Percentiles rank a stretch among this genome's conserved stretches.
Evolutionary conservation across 495 filamentous ascomycete genomes (phyloP).

Genomic region (Parmelia sp.): DNA sequence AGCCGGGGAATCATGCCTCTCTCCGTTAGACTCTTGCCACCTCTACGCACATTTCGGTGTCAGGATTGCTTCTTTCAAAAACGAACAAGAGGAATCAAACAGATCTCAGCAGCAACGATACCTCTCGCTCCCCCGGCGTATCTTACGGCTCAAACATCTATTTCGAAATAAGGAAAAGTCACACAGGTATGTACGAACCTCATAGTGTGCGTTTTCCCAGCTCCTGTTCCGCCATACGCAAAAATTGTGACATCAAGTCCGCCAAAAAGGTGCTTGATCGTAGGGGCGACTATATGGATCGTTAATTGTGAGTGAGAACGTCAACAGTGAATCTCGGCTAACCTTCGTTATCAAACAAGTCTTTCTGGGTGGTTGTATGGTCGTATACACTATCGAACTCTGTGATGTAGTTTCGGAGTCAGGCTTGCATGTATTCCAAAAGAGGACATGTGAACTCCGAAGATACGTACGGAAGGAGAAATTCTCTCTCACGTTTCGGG

Average conservation of each 20-base stretch:
- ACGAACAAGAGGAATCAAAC: too few relatives aligned
- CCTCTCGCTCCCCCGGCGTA: too few relatives aligned
- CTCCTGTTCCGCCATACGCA: constrained; percentile 92
- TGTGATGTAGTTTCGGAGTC: too few relatives aligned
- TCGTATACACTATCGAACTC: constrained; percentile 94
- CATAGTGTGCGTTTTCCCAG: constrained; percentile 98
- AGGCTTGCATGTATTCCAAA: too few relatives aligned
- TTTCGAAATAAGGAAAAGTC: too few relatives aligned
- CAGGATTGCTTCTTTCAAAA: too few relatives aligned
- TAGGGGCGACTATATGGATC: constrained; percentile 52
- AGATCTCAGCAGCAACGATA: too few relatives aligned
- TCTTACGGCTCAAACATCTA: too few relatives aligned
- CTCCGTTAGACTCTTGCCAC: constrained; percentile 81
- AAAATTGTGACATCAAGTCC: constrained; percentile 93
- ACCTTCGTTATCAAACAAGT: constrained; percentile 86
- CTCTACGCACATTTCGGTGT: too few relatives aligned
- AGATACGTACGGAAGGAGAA: constrained; percentile 93
- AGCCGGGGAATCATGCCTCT: constrained; percentile 87
- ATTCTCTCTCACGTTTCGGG: constrained; percentile 82
- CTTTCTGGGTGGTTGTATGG: constrained; percentile 67
- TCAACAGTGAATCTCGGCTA: constrained; percentile 10
- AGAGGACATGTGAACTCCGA: too few relatives aligned
- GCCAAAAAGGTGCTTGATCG: constrained; percentile 86
- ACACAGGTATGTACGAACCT: too few relatives aligned
- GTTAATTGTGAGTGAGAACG: constrained; percentile 27